Percentiles rank a stretch among this genome's conserved stretches.
Conservation (phyloP, 306 rosid species). For the Hippophae gyantsensis region DNA sequence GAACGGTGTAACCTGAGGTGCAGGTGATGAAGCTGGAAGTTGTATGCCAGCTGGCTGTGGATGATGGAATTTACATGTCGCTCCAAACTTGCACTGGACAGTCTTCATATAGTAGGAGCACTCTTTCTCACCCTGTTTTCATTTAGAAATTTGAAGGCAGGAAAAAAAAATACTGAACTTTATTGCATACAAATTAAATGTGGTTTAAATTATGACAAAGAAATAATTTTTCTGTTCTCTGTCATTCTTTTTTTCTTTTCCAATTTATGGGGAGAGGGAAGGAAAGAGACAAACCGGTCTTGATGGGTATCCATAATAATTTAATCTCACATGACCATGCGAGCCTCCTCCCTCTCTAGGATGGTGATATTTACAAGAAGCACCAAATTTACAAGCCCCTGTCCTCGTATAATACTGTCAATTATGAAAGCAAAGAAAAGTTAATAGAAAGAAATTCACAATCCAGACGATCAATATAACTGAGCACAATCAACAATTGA, state of each 20-base stretch:
- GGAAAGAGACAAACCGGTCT: constrained; percentile 28
- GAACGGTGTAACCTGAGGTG: constrained; percentile 44
- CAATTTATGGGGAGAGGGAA: too few species aligned
- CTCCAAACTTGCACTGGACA: constrained; percentile 90
- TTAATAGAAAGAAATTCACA: constrained; percentile 21
- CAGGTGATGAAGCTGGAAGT: constrained; percentile 45
- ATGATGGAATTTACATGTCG: constrained; percentile 89
- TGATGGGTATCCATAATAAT: constrained; percentile 45
- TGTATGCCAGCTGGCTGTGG: constrained; percentile 68
- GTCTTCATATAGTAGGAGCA: constrained; percentile 93
- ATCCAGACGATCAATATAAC: constrained; percentile 18
- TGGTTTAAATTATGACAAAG: constrained; percentile 3
- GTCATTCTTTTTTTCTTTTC: too few species aligned
- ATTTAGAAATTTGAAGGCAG: constrained; percentile 12
- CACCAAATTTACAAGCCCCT: constrained; percentile 71
- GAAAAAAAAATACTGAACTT: constrained; percentile 6
- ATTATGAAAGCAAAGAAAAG: constrained; percentile 12
- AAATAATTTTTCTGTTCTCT: not conserved
- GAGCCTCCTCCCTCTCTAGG: constrained; percentile 68
- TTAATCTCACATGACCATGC: constrained; percentile 36
- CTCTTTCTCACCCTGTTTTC: constrained; percentile 82
- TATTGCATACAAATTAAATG: constrained; percentile 8
- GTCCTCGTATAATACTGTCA: constrained; percentile 82
- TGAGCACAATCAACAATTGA: constrained; percentile 10
- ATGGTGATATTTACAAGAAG: constrained; percentile 88